Conservation (phyloP, 805 yeast species). For the Debaryomyces tyrocola region DNA sequence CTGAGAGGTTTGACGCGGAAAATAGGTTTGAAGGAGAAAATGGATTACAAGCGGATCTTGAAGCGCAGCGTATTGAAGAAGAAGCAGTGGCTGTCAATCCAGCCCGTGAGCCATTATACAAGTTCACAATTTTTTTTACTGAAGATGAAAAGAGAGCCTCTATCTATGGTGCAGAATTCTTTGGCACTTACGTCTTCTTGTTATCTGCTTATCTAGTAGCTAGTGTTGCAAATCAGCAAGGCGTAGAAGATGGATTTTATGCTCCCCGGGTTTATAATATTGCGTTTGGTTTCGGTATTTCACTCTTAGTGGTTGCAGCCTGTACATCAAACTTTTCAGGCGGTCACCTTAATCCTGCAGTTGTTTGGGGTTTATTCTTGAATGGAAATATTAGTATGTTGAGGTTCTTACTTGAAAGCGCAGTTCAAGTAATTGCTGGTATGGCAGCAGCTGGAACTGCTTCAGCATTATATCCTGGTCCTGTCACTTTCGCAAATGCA, state of each 20-base stretch:
- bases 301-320: constrained; percentile 73
- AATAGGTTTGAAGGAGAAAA: no score
- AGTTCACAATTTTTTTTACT: not conserved
- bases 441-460: constrained; percentile 93
- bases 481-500: constrained; percentile 65
- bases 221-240: constrained; percentile 71
- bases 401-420: constrained; percentile 63
- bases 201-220: constrained; percentile 84
- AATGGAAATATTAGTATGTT: constrained; percentile 73
- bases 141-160: not conserved
- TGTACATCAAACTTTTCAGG: constrained; percentile 77
- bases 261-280: constrained; percentile 77
- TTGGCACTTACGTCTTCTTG: constrained; percentile 82
- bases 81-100: constrained; percentile 1
- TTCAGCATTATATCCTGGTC: constrained; percentile 81
- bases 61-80: not conserved
- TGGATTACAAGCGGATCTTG: not conserved
- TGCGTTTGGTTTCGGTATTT: constrained; percentile 82
- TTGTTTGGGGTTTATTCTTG: constrained; percentile 68
- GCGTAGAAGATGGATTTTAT: constrained; percentile 44
- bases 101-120: not conserved
- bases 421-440: constrained; percentile 78
- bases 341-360: constrained; percentile 90
- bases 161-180: constrained; percentile 50
- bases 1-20: not conserved